Percentiles rank a stretch among this genome's conserved stretches.
Conservation (phyloP, 768 basidiomycete species). For the Lactarius deliciosus region DNA sequence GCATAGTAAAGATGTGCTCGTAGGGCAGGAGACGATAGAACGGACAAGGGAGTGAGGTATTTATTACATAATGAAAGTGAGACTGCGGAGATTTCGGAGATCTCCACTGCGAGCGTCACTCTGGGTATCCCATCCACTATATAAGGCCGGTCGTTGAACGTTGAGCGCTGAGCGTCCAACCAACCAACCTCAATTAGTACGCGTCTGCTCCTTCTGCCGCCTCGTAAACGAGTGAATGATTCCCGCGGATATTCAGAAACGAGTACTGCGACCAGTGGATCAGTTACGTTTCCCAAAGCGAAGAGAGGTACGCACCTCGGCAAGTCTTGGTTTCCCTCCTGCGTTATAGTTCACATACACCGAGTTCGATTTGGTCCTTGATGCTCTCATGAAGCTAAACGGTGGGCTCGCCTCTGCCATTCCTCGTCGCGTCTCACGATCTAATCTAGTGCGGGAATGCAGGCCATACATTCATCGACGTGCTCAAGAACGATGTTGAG, state of each 20-base stretch:
- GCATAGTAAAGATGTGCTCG: no score
- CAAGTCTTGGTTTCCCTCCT: conserved; percentile 40
- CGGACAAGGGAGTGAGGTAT: not conserved
- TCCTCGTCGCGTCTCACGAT: no score
- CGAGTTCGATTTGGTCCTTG: conserved; percentile 51
- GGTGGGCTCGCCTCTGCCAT: no score
- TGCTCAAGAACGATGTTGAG: no score
- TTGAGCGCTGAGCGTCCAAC: no score
- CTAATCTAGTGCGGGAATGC: no score
- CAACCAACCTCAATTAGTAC: not conserved
- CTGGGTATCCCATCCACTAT: not conserved
- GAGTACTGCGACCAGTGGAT: conserved; percentile 43
- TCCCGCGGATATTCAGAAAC: conserved; percentile 49
- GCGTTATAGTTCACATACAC: conserved; percentile 46
- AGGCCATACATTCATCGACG: no score
- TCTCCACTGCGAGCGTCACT: no score
- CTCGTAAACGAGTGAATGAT: conserved; percentile 18
- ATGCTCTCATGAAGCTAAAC: no score
- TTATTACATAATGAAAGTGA: no score
- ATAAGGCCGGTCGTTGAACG: no score
- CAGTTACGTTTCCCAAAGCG: conserved; percentile 7
- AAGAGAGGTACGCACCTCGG: conserved; percentile 37
- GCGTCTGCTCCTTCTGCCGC: not conserved
- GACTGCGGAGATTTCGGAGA: no score
- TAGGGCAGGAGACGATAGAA: not conserved